phyloP scores from a whole-genome alignment of 2,329 filamentous ascomycete species.

The Myrmaecium sp. region DNA sequence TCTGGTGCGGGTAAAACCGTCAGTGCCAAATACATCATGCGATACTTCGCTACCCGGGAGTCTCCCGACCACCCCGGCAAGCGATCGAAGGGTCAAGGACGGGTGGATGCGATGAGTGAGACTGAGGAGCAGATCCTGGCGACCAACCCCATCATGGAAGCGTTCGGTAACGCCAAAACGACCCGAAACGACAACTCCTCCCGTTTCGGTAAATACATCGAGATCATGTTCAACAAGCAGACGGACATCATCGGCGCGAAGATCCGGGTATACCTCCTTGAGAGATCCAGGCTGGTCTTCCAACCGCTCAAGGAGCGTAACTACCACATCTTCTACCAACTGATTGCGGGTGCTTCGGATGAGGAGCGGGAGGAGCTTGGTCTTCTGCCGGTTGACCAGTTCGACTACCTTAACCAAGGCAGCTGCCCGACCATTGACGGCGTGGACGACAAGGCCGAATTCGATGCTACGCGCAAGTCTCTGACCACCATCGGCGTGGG shows the following conservation, averaged over 20 bases:
- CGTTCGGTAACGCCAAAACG: constrained; percentile 99
- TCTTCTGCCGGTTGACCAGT: constrained; percentile 71
- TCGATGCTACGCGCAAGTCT: constrained; percentile 72
- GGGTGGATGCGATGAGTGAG: constrained; percentile 73
- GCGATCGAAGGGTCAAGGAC: constrained; percentile 58
- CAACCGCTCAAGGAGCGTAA: constrained; percentile 95
- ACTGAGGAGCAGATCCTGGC: constrained; percentile 97
- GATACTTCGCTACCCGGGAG: constrained; percentile 96
- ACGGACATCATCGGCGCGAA: constrained; percentile 96
- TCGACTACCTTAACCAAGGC: constrained; percentile 92
- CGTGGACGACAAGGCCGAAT: constrained; percentile 90
- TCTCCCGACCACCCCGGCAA: constrained; percentile 73
- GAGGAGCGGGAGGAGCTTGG: constrained; percentile 64
- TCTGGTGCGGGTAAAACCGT: constrained; percentile 98
- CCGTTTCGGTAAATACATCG: constrained; percentile 97
- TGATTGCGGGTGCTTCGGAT: constrained; percentile 81
- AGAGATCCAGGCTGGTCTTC: constrained; percentile 90
- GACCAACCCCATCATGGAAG: constrained; percentile 99
- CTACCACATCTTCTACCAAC: constrained; percentile 98
- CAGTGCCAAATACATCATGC: constrained; percentile 99
- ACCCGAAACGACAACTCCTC: constrained; percentile 98
- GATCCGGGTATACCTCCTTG: constrained; percentile 88
- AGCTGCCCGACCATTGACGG: constrained; percentile 81
- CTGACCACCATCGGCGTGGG: constrained; percentile 75
- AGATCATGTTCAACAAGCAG: constrained; percentile 94